Evolutionary conservation across 139 green algal genomes (phyloP).

Genomic region (Yamagishiella unicocca): DNA sequence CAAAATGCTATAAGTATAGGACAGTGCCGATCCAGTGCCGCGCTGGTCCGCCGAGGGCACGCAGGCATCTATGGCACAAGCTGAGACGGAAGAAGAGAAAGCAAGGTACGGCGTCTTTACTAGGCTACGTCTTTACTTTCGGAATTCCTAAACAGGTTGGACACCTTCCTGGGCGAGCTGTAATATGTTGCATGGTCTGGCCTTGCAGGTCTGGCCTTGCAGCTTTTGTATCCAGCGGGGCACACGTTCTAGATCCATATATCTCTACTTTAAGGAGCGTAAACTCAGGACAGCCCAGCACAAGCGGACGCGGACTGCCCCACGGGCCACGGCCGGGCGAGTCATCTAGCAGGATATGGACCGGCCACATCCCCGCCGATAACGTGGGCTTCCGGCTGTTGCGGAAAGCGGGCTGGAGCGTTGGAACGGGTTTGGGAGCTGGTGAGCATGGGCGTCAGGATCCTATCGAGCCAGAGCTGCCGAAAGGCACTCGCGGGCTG

Average conservation of each 20-base stretch:
- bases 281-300: background rate
- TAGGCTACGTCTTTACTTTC: too few relatives aligned
- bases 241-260: slow-evolving; percentile 33
- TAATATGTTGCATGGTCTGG: too few relatives aligned
- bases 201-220: slow-evolving; percentile 10
- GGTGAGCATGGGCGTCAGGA: background rate
- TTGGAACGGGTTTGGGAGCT: slow-evolving; percentile 15
- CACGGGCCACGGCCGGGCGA: background rate
- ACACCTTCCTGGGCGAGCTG: too few relatives aligned
- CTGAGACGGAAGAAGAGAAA: too few relatives aligned
- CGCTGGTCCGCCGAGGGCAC: too few relatives aligned
- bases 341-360: background rate
- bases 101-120: too few relatives aligned
- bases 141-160: too few relatives aligned
- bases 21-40: too few relatives aligned
- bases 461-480: background rate
- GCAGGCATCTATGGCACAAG: too few relatives aligned
- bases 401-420: slow-evolving; percentile 18
- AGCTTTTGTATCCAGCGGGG: background rate
- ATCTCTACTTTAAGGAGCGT: background rate
- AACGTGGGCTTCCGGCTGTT: slow-evolving; percentile 37
- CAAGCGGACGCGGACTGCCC: background rate
- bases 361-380: slow-evolving; percentile 15
- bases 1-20: too few relatives aligned
- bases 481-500: slow-evolving; percentile 2